Evolutionary conservation across 2,329 filamentous ascomycete genomes (phyloP).

Genomic region (Curvularia sp.): DNA sequence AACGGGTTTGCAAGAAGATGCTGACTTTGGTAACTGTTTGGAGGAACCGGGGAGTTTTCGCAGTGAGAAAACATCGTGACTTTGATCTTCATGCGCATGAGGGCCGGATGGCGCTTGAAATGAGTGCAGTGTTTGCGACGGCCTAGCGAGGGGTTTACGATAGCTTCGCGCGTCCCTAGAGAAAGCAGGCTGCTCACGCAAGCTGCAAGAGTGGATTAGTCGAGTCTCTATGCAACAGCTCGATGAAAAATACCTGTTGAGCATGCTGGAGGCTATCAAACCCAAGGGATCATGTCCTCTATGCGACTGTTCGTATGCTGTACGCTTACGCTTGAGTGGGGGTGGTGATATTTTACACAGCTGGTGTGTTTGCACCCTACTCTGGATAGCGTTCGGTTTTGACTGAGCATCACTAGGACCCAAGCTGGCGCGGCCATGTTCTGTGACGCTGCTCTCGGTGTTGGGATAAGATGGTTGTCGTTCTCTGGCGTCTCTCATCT

Average conservation of each 20-base stretch:
- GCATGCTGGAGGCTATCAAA: neutral
- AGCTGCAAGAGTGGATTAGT: neutral
- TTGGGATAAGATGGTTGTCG: conserved; percentile 1
- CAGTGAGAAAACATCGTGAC: neutral
- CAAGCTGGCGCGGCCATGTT: neutral
- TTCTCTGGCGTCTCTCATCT: conserved; percentile 7
- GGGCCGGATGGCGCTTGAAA: neutral
- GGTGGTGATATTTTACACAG: conserved; percentile 34
- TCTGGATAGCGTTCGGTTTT: neutral
- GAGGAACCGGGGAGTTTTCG: conserved; percentile 2
- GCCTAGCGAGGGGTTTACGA: neutral
- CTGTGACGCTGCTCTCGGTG: neutral
- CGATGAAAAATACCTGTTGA: neutral
- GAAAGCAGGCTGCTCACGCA: neutral
- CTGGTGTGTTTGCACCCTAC: neutral
- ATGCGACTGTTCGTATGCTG: neutral
- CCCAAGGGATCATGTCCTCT: too few species aligned
- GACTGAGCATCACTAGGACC: neutral
- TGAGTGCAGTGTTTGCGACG: neutral
- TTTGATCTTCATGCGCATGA: neutral
- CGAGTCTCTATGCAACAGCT: neutral
- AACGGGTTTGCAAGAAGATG: conserved; percentile 13
- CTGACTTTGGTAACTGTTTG: conserved; percentile 21
- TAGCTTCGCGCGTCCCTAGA: neutral
- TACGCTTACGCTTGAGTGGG: conserved; percentile 33